Evolutionary conservation across 2,329 filamentous ascomycete species (phyloP), one percentile per base, ranked within the genome.

Genomic region (Penicillium sp.): DNA sequence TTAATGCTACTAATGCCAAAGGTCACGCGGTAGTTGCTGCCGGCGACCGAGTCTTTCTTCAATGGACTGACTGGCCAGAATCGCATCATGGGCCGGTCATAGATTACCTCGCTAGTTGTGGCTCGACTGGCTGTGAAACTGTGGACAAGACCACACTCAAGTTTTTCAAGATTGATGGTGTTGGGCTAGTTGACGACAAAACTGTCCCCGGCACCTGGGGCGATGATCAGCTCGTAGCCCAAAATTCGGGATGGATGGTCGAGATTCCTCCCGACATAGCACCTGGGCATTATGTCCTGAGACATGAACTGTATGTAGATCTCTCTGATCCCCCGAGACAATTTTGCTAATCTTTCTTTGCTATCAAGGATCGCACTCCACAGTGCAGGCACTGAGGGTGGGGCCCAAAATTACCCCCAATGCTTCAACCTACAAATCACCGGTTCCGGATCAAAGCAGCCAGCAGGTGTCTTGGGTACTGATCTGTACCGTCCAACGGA

Each of bases 1-100:
- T 76, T 63, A 72, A 74, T 38, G 84, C 81, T 16, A 78, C 76
- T 15, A 79, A 80, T 23, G 82, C 80, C 10, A 63, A 71, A 19
- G 75, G 77, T 44, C 76, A 78, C 58, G 83, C 81, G 11, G 74
- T 78, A 7, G 82, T 88, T 21, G 75, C 79, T 5, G 87, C 86
- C 10, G 87, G 87, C 53, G 76, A 77, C 60, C 77, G 76, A 11
- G 68, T 89, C 64, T 75, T 81, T 40, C 70, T 89, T 41, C 78
- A 83, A 62, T 89, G 87, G 87, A 82, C 79, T 5, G 75, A 77
- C n/a, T 89, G 87, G 87, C 86, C 86, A 8, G 77, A 81, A 2
- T 81, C 79, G 33, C 83, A 89, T 74, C 78, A 85, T 59, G 84
- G 84, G 2, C 85, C 86, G 7, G 79, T 88, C 60, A 77, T 88